Evolutionary conservation across 2,329 filamentous ascomycete species (phyloP).

Genomic region (Samsoniella hepiali): DNA sequence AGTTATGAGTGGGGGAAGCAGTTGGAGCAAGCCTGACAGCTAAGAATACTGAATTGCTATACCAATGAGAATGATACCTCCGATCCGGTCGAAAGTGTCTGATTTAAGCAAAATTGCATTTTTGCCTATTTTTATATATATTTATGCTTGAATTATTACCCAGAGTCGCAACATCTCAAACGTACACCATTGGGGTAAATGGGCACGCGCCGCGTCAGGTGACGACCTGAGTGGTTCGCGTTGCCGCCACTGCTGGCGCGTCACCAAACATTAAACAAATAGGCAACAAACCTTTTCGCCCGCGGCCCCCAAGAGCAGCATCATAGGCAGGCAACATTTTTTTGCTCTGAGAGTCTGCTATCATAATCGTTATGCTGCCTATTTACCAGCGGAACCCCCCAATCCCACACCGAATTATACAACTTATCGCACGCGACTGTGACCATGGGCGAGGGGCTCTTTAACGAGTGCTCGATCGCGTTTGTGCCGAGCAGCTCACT

Average conservation of each 20-base stretch:
- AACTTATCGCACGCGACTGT: neutral
- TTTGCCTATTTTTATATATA: neutral
- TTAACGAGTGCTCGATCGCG: slow-evolving; percentile 42
- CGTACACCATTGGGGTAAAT: neutral
- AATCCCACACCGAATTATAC: neutral
- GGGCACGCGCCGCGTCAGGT: slow-evolving; percentile 28
- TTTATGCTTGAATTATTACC: too few species aligned
- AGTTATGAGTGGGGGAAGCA: too few species aligned
- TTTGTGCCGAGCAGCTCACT: slow-evolving; percentile 44
- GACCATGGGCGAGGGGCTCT: slow-evolving; percentile 35
- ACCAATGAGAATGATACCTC: too few species aligned
- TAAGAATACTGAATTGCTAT: too few species aligned
- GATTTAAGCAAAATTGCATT: neutral
- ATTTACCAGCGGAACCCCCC: neutral
- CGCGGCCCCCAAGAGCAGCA: neutral
- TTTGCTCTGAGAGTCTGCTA: neutral
- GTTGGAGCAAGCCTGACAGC: too few species aligned
- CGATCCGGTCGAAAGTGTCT: too few species aligned
- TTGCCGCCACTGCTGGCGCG: slow-evolving; percentile 23
- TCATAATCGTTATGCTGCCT: neutral
- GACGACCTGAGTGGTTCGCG: slow-evolving; percentile 38
- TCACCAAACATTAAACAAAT: slow-evolving; percentile 19
- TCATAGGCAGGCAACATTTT: slow-evolving; percentile 4
- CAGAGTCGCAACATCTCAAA: neutral
- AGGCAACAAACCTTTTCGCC: slow-evolving; percentile 17